A percentile compares a stretch with the other conserved stretches of the same genome.
Conservation (phyloP, 2,329 filamentous ascomycete genomes). For the Penicillium aurantiogriseum region DNA sequence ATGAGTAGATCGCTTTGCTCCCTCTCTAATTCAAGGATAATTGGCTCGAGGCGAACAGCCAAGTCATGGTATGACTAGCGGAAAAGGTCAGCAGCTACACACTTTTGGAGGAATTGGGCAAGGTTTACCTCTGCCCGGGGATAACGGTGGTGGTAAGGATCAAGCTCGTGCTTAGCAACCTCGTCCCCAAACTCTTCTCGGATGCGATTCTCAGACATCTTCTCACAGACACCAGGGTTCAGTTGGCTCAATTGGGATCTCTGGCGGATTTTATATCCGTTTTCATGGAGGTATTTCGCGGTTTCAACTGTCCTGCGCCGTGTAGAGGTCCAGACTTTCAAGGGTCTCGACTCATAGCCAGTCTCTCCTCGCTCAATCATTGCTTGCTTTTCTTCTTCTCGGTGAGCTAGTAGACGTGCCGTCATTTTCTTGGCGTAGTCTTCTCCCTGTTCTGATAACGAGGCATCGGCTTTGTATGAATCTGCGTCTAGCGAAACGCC, state of each 20-base stretch:
- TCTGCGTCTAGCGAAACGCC: conserved; percentile 85
- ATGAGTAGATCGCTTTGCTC: conserved; percentile 98
- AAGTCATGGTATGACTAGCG: conserved; percentile 91
- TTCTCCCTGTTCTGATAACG: conserved; percentile 74
- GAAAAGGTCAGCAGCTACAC: not conserved
- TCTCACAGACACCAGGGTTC: conserved; percentile 94
- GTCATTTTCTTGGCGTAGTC: conserved; percentile 84
- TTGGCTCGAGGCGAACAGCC: conserved; percentile 94
- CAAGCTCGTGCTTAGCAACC: conserved; percentile 84
- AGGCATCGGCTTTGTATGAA: conserved; percentile 86
- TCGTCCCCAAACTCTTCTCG: conserved; percentile 83
- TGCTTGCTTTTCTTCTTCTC: conserved; percentile 73
- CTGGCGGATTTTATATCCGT: conserved; percentile 83
- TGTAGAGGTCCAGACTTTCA: conserved; percentile 95
- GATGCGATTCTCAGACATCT: conserved; percentile 80
- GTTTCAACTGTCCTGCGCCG: conserved; percentile 88
- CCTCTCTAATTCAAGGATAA: conserved; percentile 93
- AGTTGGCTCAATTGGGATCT: conserved; percentile 96
- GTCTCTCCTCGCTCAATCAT: conserved; percentile 67
- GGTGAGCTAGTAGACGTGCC: conserved; percentile 76
- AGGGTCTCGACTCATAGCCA: conserved; percentile 68
- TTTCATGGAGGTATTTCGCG: conserved; percentile 71
- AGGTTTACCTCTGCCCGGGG: conserved; percentile 78
- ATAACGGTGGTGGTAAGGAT: conserved; percentile 96
- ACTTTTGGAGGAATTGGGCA: not conserved